These are phyloP conservation scores for Paecilomyces sp. DNA, from an alignment of 2,329 filamentous ascomycete species.

Conservation along the genomic window DNA sequence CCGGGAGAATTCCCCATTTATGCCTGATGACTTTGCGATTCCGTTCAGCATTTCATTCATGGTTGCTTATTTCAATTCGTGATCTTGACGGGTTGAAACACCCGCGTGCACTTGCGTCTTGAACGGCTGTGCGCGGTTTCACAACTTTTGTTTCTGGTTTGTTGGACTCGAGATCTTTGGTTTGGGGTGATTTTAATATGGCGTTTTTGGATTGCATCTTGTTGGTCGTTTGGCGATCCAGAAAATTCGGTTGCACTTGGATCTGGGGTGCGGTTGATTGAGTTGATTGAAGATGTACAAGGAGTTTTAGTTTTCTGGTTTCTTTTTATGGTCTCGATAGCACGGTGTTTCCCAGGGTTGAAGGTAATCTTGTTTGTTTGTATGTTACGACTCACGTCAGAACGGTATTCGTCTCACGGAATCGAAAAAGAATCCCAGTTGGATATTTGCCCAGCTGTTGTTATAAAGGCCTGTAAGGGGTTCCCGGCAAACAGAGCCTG, in stretches of 20 bases:
- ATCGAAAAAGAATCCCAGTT: background rate
- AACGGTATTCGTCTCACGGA: slow-evolving; percentile 11
- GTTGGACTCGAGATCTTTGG: slow-evolving; percentile 15
- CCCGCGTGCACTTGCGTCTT: background rate
- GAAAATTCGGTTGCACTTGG: slow-evolving; percentile 11
- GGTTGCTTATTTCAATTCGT: slow-evolving; percentile 11
- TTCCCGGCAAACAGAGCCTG: background rate
- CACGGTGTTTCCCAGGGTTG: slow-evolving; percentile 4
- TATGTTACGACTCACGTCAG: slow-evolving; percentile 17
- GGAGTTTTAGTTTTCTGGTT: background rate
- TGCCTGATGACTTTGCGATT: background rate
- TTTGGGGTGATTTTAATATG: slow-evolving; percentile 16
- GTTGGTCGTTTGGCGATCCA: slow-evolving; percentile 12
- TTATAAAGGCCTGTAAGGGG: background rate
- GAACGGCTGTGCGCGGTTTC: slow-evolving; percentile 1
- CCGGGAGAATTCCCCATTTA: background rate
- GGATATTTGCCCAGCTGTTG: background rate
- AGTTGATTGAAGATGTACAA: slow-evolving; percentile 3
- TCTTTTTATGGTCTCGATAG: slow-evolving; percentile 1
- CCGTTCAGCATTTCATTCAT: slow-evolving; percentile 13
- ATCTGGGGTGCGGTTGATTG: slow-evolving; percentile 5
- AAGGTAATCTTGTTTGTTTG: slow-evolving; percentile 6
- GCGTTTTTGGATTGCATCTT: slow-evolving; percentile 18
- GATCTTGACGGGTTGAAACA: slow-evolving; percentile 11
- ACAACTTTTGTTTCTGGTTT: slow-evolving; percentile 5